phyloP scores from a whole-genome alignment of 1,139 yeast species.

The Suhomyces anneliseae region DNA sequence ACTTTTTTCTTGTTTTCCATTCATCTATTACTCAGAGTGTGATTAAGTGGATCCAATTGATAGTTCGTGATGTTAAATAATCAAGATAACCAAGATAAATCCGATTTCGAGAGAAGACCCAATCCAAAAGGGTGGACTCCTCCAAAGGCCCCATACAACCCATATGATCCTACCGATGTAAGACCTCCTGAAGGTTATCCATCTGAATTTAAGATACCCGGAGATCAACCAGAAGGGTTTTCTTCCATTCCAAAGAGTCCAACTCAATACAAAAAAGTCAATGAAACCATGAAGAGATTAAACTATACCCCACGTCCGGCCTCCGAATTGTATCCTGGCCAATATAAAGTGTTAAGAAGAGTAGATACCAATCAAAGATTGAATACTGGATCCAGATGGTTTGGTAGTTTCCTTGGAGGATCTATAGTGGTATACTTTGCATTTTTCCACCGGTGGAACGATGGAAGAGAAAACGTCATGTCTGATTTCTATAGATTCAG shows the following conservation, averaged over 20 bases:
- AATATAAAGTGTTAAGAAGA: slow-evolving; percentile 67
- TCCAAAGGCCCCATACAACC: slow-evolving; percentile 82
- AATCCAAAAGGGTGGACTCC: slow-evolving; percentile 83
- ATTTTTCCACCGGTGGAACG: slow-evolving; percentile 83
- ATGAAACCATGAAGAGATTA: slow-evolving; percentile 69
- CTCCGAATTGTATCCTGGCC: slow-evolving; percentile 75
- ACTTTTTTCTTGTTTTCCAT: no score
- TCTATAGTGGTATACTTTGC: slow-evolving; percentile 56
- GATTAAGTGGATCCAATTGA: no score
- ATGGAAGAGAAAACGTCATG: slow-evolving; percentile 75
- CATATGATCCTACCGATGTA: slow-evolving; percentile 74
- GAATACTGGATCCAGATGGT: slow-evolving; percentile 55
- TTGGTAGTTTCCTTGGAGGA: slow-evolving; percentile 47
- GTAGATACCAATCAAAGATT: slow-evolving; percentile 57
- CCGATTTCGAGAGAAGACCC: slow-evolving; percentile 55
- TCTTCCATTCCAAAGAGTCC: slow-evolving; percentile 67
- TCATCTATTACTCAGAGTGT: no score
- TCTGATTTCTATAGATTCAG: slow-evolving; percentile 66
- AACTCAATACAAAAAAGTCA: slow-evolving; percentile 66
- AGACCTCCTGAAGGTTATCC: slow-evolving; percentile 88
- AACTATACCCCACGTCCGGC: slow-evolving; percentile 80
- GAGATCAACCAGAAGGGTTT: slow-evolving; percentile 53
- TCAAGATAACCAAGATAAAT: not conserved
- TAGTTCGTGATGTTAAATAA: not conserved
- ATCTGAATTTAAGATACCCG: slow-evolving; percentile 66